phyloP scores from a whole-genome alignment of 805 yeast genomes.

The Kodamaea laetipori region DNA sequence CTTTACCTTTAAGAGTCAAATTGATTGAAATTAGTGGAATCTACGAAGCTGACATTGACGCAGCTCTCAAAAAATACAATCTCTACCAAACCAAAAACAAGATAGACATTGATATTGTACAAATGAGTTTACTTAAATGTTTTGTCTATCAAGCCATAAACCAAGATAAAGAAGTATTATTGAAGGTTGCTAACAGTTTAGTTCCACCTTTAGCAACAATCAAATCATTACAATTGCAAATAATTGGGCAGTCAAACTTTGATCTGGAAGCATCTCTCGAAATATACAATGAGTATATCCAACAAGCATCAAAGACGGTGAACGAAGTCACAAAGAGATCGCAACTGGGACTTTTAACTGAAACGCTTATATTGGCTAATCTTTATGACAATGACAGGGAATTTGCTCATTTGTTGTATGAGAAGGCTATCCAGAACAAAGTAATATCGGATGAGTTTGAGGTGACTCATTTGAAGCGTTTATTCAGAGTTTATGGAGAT shows the following conservation, averaged over 20 bases:
- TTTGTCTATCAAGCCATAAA: slow-evolving; percentile 44
- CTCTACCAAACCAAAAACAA: slow-evolving; percentile 40
- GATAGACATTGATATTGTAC: slow-evolving; percentile 43
- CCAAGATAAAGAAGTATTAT: slow-evolving; percentile 26
- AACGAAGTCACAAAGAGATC: slow-evolving; percentile 37
- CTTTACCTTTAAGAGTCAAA: slow-evolving; percentile 34
- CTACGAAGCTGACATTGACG: slow-evolving; percentile 24
- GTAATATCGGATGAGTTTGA: slow-evolving; percentile 43
- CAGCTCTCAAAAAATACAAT: slow-evolving; percentile 41
- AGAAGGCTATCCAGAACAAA: slow-evolving; percentile 45
- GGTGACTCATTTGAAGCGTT: slow-evolving; percentile 40
- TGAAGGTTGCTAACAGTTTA: slow-evolving; percentile 43
- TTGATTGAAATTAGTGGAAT: slow-evolving; percentile 35
- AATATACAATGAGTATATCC: slow-evolving; percentile 49
- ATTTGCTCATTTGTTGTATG: slow-evolving; percentile 53
- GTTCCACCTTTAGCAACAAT: slow-evolving; percentile 32
- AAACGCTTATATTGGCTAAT: slow-evolving; percentile 46
- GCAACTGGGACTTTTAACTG: slow-evolving; percentile 46
- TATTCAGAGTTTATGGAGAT: slow-evolving; percentile 55
- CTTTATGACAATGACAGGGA: slow-evolving; percentile 52
- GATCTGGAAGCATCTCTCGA: slow-evolving; percentile 42
- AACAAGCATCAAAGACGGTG: slow-evolving; percentile 31
- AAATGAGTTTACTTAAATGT: slow-evolving; percentile 41
- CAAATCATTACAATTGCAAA: slow-evolving; percentile 40
- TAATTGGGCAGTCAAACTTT: slow-evolving; percentile 44